Percentiles rank a stretch among this genome's conserved stretches.
phyloP scores from a whole-genome alignment of 2,329 filamentous ascomycete species.

The Pseudogymnoascus sp. region DNA sequence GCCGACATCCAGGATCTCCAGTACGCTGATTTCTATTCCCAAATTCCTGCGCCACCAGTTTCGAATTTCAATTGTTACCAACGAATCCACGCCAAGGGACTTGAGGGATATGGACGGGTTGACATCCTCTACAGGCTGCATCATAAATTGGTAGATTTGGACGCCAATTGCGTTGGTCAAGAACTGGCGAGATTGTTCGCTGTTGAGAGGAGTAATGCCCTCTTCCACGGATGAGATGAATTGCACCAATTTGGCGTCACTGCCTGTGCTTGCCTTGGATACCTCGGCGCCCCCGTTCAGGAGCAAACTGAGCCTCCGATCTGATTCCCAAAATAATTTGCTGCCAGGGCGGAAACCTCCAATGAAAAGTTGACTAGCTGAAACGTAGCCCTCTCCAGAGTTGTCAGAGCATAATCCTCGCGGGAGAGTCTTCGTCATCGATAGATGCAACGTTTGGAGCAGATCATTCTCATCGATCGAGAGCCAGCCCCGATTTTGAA shows the following conservation, averaged over 20 bases:
- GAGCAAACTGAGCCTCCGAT: neutral
- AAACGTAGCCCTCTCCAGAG: neutral
- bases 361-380: neutral
- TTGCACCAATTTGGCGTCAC: neutral
- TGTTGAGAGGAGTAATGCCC: neutral
- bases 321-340: neutral
- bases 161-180: constrained; percentile 9
- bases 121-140: constrained; percentile 8
- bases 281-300: neutral
- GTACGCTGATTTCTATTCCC: neutral
- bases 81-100: constrained; percentile 14
- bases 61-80: constrained; percentile 14
- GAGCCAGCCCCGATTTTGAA: neutral
- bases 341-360: neutral
- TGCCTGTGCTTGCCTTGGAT: neutral
- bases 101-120: constrained; percentile 1
- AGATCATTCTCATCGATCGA: neutral
- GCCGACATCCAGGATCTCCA: neutral
- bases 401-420: neutral
- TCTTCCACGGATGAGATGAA: neutral
- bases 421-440: neutral
- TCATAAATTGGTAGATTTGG: constrained; percentile 9
- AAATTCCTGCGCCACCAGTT: neutral
- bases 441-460: neutral
- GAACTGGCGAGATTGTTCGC: neutral